Percentiles rank a stretch among this genome's conserved stretches.
Conservation (phyloP, 495 filamentous ascomycete species). For the Annulohypoxylon maeteangense region DNA sequence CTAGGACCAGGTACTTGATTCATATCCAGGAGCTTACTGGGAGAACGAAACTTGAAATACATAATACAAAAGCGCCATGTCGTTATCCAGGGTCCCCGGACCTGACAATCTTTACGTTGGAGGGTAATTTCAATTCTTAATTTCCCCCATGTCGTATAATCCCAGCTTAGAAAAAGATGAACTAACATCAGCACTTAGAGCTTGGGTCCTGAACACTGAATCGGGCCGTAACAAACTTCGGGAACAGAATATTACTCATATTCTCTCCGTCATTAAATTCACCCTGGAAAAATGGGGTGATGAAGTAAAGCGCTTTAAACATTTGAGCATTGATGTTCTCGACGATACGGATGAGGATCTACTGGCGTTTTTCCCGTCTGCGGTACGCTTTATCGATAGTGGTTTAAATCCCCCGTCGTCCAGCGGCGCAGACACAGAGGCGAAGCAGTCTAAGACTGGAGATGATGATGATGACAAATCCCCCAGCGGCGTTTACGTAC, state of each 20-base stretch:
- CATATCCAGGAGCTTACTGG: background rate
- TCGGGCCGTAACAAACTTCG: slow-evolving; percentile 72
- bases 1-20: background rate
- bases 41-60: background rate
- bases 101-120: slow-evolving; percentile 79
- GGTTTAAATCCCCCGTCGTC: slow-evolving; percentile 60
- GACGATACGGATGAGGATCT: slow-evolving; percentile 90
- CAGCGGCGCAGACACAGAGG: slow-evolving; percentile 36
- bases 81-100: slow-evolving; percentile 42
- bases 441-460: background rate
- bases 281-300: slow-evolving; percentile 51
- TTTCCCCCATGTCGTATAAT: slow-evolving; percentile 7
- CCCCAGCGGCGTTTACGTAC: slow-evolving; percentile 56
- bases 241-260: slow-evolving; percentile 83
- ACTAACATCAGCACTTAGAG: slow-evolving; percentile 61
- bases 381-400: slow-evolving; percentile 82
- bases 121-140: slow-evolving; percentile 67
- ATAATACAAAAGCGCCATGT: slow-evolving; percentile 15
- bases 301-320: slow-evolving; percentile 66
- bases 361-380: slow-evolving; percentile 77
- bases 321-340: slow-evolving; percentile 83
- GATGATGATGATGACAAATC: slow-evolving; percentile 11
- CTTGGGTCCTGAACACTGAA: slow-evolving; percentile 69
- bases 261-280: slow-evolving; percentile 78
- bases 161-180: background rate